Evolutionary conservation across 148 eudicot genomes (phyloP), one percentile per base, ranked within the genome.

Genomic region (Camellia granthamiana): DNA sequence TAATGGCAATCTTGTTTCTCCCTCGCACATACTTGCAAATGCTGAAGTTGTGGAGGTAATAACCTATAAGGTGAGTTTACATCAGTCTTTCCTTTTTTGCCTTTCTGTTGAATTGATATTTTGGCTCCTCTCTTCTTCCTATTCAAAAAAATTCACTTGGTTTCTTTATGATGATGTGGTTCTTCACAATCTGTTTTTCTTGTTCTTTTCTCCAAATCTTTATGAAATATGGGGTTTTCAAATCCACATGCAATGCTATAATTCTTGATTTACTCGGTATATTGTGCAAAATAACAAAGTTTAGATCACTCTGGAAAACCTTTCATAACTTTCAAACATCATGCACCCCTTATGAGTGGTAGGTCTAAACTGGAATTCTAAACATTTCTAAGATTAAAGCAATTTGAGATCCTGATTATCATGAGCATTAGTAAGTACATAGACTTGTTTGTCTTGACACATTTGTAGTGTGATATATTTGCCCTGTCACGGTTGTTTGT

Each of bases 1-100:
- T 52, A 94, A 94, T 83, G 98, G 98, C 54, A 94, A 92, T 90
- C 84, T 86, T 77, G 95, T 92, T 83, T 86, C 97, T 70, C 98
- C 98, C 67, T 85, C 87, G 51, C 95, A 92, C 79, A 84, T 86
- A 63, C 97, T 94, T 84, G 94, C 92, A 75, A 94, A 94, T 84
- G 98, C 98, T 16, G 98, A 94, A 85, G 98, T 94, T 81, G 98
- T 94, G 82, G 98, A 94, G 89, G 86, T 94, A 72, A 81, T 94
- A 83, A 94, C 94, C 10, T 91, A 94, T 82, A 85, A 90, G 89
- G 98, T 94, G 79, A 88, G 94, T 87, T 55, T 23, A 54, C 56
- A 51, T 19, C 63, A 64, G 51, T 51, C 72, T 72, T 74, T 49
- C 52, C 69, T 10, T 63, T 18, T 77, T 14, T 23, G 30, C 67